Base-by-base conservation (phyloP, 2,329 filamentous ascomycete genomes). In the Cladosporium sp. region DNA sequence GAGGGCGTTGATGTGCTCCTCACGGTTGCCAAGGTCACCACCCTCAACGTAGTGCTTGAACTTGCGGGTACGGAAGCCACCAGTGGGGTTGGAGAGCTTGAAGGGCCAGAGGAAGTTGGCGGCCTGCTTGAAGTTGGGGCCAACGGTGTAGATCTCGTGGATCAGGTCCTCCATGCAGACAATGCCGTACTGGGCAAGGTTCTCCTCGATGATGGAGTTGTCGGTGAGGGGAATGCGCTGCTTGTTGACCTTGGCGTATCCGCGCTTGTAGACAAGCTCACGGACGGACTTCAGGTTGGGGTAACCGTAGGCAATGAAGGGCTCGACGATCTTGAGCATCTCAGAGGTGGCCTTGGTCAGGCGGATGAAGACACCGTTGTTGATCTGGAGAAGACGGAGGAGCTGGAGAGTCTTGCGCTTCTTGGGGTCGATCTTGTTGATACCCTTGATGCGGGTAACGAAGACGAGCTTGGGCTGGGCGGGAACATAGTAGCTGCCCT, bases 351-450 rank as follows among this genome's bases (percentile, higher is more conserved):
- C 95, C 91, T 98, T 99, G 86, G 93, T 98, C 80, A 97, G 87
- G 80, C 89, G 90, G 84, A 99, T 87, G 86, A 99, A 99, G 83
- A 97, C 92, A 84, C 94, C 95, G 84, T 97, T 98, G 92, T 99
- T 99, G 91, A 99, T 99, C 88, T 99, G 95, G 78, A 99, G 90
- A 74, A 99, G 92, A 87, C 95, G 94, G 82, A 99, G 93, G 70
- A 99, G 92, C 86, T 99, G 95, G 77, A 99, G 90, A 80, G 97
- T 98, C 90, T 99, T 99, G 88, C 95, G 93, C 84, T 96, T 96
- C 92, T 99, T 98, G 77, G 95, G 95, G 81, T 96, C 90, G 78
- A 99, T 98, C 92, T 99, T 99, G 92, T 98, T 98, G 93, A 99
- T 98, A 96, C 94, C 95, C 92, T 99, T 99, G 88, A 99, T 99